Percentiles rank a stretch among this genome's conserved stretches.
Evolutionary conservation across 305 asterid species (phyloP).

Genomic region (Nicotiana rustica): DNA sequence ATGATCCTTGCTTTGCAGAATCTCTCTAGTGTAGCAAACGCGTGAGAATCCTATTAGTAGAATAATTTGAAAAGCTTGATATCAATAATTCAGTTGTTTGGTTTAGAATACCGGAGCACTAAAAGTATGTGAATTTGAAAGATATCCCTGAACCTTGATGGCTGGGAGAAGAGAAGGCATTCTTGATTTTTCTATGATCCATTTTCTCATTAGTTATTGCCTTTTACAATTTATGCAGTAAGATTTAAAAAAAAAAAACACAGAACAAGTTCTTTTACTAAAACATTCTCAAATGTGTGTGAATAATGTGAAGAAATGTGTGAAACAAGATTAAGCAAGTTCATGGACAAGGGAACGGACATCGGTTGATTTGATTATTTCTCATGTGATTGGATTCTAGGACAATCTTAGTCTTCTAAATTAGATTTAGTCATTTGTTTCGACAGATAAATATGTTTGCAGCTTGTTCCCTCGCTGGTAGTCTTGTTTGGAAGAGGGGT

Average conservation of each 20-base stretch:
- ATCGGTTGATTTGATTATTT: too few relatives aligned
- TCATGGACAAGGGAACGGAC: background rate
- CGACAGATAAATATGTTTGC: too few relatives aligned
- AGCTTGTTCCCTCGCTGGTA: background rate
- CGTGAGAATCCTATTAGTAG: background rate
- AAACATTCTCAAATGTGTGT: background rate
- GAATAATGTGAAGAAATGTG: background rate
- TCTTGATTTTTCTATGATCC: background rate
- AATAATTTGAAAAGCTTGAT: background rate
- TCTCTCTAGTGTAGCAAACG: conserved; percentile 21
- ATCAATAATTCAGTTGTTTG: background rate
- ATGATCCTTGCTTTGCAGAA: background rate
- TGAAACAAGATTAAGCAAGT: background rate
- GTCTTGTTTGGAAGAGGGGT: background rate
- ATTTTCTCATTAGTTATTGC: background rate
- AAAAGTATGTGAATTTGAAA: background rate
- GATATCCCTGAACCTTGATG: background rate
- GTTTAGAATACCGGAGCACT: background rate
- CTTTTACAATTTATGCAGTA: background rate
- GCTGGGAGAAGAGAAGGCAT: background rate
- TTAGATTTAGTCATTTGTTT: background rate
- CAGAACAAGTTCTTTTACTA: background rate
- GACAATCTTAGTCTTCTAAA: background rate
- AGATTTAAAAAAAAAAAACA: background rate
- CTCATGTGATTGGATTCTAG: background rate